These are phyloP conservation scores for Solanum chiquidenum DNA, from an alignment of 257 asterid genomes.

Conservation along the genomic window DNA sequence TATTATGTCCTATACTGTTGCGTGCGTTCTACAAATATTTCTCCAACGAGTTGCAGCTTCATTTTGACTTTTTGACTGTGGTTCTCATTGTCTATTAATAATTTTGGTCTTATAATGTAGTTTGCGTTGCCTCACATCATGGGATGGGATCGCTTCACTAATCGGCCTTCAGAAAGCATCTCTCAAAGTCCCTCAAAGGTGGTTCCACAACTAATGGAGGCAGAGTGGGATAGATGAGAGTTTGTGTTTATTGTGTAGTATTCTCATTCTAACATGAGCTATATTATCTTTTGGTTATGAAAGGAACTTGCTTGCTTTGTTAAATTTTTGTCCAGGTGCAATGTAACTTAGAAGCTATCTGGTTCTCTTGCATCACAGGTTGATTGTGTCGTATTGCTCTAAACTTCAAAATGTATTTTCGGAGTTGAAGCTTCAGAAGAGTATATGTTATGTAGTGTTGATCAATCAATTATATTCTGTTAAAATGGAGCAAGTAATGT, in stretches of 20 bases:
- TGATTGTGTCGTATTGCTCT: neutral
- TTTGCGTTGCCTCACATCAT: slow-evolving; percentile 91
- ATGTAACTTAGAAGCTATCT: neutral
- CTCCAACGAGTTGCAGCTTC: neutral
- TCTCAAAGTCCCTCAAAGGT: slow-evolving; percentile 17
- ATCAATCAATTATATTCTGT: neutral
- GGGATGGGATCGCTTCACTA: slow-evolving; percentile 70
- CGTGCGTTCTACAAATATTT: neutral
- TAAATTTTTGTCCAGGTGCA: neutral
- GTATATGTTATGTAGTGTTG: neutral
- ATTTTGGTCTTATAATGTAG: slow-evolving; percentile 27
- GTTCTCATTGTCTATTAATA: neutral
- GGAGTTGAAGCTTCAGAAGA: neutral
- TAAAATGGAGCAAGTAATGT: neutral
- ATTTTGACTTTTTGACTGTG: neutral
- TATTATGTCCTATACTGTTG: neutral
- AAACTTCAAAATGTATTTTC: neutral
- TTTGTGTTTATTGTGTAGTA: neutral
- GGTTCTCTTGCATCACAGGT: neutral
- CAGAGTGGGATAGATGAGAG: slow-evolving; percentile 73
- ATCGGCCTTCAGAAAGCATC: slow-evolving; percentile 16
- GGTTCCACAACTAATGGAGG: slow-evolving; percentile 26
- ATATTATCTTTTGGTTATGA: neutral
- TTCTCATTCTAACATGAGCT: neutral
- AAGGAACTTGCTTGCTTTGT: neutral